These are phyloP conservation scores for Saccharomycopsis malanga DNA, from an alignment of 805 yeast genomes.

Conservation along the genomic window DNA sequence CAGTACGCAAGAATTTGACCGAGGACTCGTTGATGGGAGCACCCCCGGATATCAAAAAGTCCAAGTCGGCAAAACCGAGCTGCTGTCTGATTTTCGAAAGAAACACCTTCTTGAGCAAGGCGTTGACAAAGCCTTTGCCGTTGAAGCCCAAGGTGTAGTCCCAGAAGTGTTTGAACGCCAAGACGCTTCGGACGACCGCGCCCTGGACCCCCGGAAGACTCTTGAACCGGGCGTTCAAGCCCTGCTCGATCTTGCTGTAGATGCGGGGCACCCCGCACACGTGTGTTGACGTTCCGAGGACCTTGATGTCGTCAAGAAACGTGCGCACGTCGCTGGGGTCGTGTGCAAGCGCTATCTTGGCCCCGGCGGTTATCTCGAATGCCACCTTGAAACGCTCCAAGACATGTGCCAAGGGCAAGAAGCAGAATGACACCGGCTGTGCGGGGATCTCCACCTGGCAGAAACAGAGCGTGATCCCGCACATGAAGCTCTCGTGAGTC, in stretches of 20 bases:
- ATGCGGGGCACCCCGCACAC: slow-evolving; percentile 52
- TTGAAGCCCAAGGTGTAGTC: slow-evolving; percentile 9
- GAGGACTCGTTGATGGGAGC: slow-evolving; percentile 56
- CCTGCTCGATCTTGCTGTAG: slow-evolving; percentile 46
- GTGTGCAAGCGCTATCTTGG: slow-evolving; percentile 40
- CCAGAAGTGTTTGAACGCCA: slow-evolving; percentile 15
- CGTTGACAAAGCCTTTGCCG: slow-evolving; percentile 11
- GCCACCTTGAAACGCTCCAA: slow-evolving; percentile 36
- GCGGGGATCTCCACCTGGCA: slow-evolving; percentile 28
- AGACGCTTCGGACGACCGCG: slow-evolving; percentile 2
- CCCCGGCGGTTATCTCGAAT: slow-evolving; percentile 31
- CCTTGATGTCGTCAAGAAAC: slow-evolving; percentile 43
- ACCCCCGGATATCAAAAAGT: slow-evolving; percentile 39
- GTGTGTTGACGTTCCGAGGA: slow-evolving; percentile 37
- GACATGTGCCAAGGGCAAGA: slow-evolving; percentile 53
- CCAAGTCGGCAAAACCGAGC: slow-evolving; percentile 35
- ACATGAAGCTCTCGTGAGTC: slow-evolving; percentile 30
- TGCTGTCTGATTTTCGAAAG: slow-evolving; percentile 29
- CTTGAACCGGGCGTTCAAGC: slow-evolving; percentile 29
- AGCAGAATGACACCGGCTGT: slow-evolving; percentile 37
- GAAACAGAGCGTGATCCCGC: slow-evolving; percentile 12
- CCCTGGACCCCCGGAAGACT: slow-evolving; percentile 20
- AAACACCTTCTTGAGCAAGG: slow-evolving; percentile 23
- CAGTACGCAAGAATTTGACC: slow-evolving; percentile 45
- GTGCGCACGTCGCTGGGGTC: slow-evolving; percentile 36